Evolutionary conservation across 2,329 filamentous ascomycete species (phyloP).

Genomic region (Aspergillus oerlinghausenensis): DNA sequence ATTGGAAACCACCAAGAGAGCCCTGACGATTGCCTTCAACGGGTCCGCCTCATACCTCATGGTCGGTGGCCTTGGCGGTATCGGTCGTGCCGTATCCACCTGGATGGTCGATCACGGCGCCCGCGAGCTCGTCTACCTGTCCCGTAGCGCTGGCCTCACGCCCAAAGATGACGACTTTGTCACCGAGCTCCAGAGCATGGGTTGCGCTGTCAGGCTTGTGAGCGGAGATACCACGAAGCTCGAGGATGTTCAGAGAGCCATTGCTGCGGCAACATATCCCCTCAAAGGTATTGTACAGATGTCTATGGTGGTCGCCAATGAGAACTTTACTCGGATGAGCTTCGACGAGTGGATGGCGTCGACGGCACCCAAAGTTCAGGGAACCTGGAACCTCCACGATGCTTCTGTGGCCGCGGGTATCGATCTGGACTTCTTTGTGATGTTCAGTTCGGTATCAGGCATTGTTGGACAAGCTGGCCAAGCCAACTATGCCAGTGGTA

Average conservation of each 20-base stretch:
- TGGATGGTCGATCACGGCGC: slow-evolving; percentile 14
- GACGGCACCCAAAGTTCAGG: slow-evolving; percentile 27
- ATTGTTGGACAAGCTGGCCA: slow-evolving; percentile 27
- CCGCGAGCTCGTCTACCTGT: slow-evolving; percentile 5
- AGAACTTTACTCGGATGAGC: slow-evolving; percentile 23
- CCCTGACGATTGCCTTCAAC: background rate
- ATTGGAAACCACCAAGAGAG: background rate
- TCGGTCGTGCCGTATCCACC: slow-evolving; percentile 8
- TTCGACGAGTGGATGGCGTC: slow-evolving; percentile 26
- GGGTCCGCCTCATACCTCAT: slow-evolving; percentile 9
- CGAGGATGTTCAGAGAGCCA: slow-evolving; percentile 2
- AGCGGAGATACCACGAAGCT: slow-evolving; percentile 4
- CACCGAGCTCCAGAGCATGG: slow-evolving; percentile 1
- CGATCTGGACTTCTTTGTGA: slow-evolving; percentile 41
- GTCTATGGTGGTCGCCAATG: slow-evolving; percentile 3
- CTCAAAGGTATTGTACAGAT: slow-evolving; percentile 16
- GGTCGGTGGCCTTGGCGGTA: slow-evolving; percentile 11
- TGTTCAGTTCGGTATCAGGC: slow-evolving; percentile 33
- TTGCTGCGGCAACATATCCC: background rate
- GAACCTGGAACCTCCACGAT: slow-evolving; percentile 26
- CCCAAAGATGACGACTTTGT: slow-evolving; percentile 2
- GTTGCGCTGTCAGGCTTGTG: slow-evolving; percentile 2
- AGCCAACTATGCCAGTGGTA: slow-evolving; percentile 35
- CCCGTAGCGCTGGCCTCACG: slow-evolving; percentile 1
- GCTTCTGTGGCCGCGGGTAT: background rate